These are phyloP conservation scores for Trichoderma pleuroti DNA, from an alignment of 2,329 filamentous ascomycete genomes.

Conservation along the genomic window DNA sequence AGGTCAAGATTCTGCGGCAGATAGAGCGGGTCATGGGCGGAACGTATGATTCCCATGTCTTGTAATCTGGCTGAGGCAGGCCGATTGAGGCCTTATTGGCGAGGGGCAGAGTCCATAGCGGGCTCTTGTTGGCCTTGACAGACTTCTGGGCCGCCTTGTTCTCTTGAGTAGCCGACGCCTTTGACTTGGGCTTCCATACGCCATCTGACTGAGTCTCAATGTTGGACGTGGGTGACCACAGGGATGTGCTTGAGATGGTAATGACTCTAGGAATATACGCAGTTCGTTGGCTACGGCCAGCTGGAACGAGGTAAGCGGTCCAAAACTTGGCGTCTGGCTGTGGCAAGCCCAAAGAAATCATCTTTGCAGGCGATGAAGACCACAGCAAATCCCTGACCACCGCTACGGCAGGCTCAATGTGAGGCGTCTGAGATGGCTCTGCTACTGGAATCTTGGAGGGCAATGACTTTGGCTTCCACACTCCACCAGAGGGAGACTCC, in stretches of 20 bases:
- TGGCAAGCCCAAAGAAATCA: not conserved
- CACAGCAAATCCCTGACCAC: not conserved
- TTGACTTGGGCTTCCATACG: not conserved
- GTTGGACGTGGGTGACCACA: not conserved
- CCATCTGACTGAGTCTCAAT: not conserved
- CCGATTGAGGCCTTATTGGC: not conserved
- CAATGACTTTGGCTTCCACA: not conserved
- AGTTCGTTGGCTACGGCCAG: not conserved
- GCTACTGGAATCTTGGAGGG: not conserved
- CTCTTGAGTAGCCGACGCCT: not conserved
- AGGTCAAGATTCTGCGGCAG: not conserved
- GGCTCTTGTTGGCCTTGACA: not conserved
- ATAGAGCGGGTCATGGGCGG: not conserved
- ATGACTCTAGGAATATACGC: not conserved
- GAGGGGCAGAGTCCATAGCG: not conserved
- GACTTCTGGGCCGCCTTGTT: not conserved
- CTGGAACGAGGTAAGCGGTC: not conserved
- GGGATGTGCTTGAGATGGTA: conserved; percentile 8
- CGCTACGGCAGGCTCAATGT: not conserved
- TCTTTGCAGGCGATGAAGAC: not conserved
- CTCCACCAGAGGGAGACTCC: not conserved
- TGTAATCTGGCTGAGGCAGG: not conserved
- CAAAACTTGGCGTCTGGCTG: conserved; percentile 1
- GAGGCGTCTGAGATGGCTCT: not conserved
- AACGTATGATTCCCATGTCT: not conserved